These are phyloP conservation scores for Candida yuanshanica DNA, from an alignment of 805 yeast genomes.

Conservation along the genomic window DNA sequence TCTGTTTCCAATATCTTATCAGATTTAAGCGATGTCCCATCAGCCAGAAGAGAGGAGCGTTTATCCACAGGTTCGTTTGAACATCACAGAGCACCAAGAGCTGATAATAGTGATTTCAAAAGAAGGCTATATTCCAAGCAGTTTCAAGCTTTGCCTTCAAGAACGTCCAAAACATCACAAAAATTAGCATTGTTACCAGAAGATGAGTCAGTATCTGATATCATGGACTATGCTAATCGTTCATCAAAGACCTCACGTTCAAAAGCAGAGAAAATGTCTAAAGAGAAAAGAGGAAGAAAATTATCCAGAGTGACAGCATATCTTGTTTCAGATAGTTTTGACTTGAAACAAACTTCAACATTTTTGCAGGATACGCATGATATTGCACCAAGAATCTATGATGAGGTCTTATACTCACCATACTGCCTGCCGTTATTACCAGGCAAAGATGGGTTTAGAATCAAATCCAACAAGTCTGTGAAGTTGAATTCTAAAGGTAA, in stretches of 20 bases:
- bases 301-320: slow-evolving; percentile 89
- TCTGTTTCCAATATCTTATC: slow-evolving; percentile 76
- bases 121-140: slow-evolving; percentile 36
- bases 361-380: slow-evolving; percentile 69
- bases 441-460: slow-evolving; percentile 72
- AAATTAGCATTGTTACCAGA: slow-evolving; percentile 81
- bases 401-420: slow-evolving; percentile 90
- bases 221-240: slow-evolving; percentile 1
- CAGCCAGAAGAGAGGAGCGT: slow-evolving; percentile 48
- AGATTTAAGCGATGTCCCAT: slow-evolving; percentile 82
- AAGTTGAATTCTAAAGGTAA: slow-evolving; percentile 32
- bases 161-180: slow-evolving; percentile 84
- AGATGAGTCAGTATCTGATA: slow-evolving; percentile 21
- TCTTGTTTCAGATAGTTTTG: slow-evolving; percentile 77
- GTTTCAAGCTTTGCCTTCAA: slow-evolving; percentile 51
- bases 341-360: slow-evolving; percentile 53
- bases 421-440: slow-evolving; percentile 83
- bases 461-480: slow-evolving; percentile 53
- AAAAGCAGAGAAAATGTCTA: slow-evolving; percentile 51
- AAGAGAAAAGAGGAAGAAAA: slow-evolving; percentile 41
- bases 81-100: background rate
- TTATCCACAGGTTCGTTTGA: slow-evolving; percentile 29
- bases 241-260: slow-evolving; percentile 12
- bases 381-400: slow-evolving; percentile 82
- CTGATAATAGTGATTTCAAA: slow-evolving; percentile 6